Base-by-base conservation (phyloP, 106 monocot species). In the Allium cepa region DNA sequence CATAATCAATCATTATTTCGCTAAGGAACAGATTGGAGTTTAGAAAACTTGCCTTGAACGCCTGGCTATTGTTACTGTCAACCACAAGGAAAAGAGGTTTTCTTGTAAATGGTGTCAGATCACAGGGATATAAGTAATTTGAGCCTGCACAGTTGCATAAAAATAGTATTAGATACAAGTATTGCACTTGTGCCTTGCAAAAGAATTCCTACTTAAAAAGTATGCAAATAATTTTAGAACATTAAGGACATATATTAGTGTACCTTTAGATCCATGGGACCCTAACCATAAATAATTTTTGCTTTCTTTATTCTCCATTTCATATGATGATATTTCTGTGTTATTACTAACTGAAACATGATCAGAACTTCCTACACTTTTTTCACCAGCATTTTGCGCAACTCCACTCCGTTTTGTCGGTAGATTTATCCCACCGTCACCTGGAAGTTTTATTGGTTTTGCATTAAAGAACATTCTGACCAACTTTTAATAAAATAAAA, bases 91-190 rank as follows among this genome's bases (percentile, higher is more conserved):
- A 95, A 64, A 95, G 79, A 11, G 95, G 91, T 76, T 83, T 88
- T 71, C 95, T 85, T 76, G 95, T 88, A 74, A 95, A 95, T 71
- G 94, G 95, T 69, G 88, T 78, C 73, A 95, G 76, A 82, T 95
- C 95, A 78, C 83, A 73, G 46, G 95, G 91, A 67, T 95, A 88
- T 14, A 95, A 69, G 57, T 64, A 88, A 68, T 79, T 81, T 63
- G 81, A 78, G 78, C 85, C 95, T 95, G 85, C 18, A 81, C 52
- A 13, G 46, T 28, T 17, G 46, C 36, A 57, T 1, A 12, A 70
- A n/a, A 61, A 27, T n/a, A 71, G 16, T 15, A 61, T 50, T 26
- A 59, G 7, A 61, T 59, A 49, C 46, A 11, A 46, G 9, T 59
- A 14, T 1, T 11, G 13, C 45, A 45, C 59, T 71, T 26, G 57